These are phyloP conservation scores for Nannizzia gypsea DNA, from an alignment of 2,329 filamentous ascomycete species.

Conservation along the genomic window DNA sequence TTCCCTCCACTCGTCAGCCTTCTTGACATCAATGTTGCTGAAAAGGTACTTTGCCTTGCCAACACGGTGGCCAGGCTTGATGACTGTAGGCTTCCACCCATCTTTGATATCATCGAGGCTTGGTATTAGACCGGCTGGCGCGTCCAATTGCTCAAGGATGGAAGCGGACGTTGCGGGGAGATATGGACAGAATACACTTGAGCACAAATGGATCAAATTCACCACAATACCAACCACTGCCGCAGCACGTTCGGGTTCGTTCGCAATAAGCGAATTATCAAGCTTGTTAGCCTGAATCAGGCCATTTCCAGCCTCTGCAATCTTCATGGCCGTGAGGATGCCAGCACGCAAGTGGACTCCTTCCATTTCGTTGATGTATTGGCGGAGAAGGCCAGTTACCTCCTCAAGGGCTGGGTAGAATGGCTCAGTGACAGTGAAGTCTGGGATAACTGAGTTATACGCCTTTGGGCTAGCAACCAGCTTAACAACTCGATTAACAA, in stretches of 20 bases:
- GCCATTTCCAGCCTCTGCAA: constrained; percentile 48
- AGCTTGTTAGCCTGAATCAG: constrained; percentile 49
- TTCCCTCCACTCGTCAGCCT: constrained; percentile 71
- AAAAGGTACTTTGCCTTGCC: constrained; percentile 72
- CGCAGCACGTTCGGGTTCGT: constrained; percentile 48
- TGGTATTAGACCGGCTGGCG: constrained; percentile 49
- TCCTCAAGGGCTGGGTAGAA: constrained; percentile 33
- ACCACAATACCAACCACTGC: constrained; percentile 64
- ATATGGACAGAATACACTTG: constrained; percentile 68
- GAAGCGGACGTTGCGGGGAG: constrained; percentile 66
- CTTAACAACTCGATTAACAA: constrained; percentile 45
- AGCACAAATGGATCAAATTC: constrained; percentile 72
- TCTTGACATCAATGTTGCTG: constrained; percentile 67
- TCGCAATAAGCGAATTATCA: constrained; percentile 50
- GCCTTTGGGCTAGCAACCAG: constrained; percentile 52
- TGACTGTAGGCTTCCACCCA: constrained; percentile 47
- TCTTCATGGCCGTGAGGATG: constrained; percentile 42
- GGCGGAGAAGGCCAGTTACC: constrained; percentile 42
- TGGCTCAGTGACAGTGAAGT: constrained; percentile 30
- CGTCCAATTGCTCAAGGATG: constrained; percentile 66
- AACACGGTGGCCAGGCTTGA: constrained; percentile 67
- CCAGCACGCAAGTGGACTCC: constrained; percentile 48
- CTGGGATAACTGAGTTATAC: constrained; percentile 56
- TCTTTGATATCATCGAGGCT: constrained; percentile 38
- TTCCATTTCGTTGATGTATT: constrained; percentile 48